Evolutionary conservation across 1,139 yeast species (phyloP), one percentile per base, ranked within the genome.

Genomic region (Suhomyces wounanorum): DNA sequence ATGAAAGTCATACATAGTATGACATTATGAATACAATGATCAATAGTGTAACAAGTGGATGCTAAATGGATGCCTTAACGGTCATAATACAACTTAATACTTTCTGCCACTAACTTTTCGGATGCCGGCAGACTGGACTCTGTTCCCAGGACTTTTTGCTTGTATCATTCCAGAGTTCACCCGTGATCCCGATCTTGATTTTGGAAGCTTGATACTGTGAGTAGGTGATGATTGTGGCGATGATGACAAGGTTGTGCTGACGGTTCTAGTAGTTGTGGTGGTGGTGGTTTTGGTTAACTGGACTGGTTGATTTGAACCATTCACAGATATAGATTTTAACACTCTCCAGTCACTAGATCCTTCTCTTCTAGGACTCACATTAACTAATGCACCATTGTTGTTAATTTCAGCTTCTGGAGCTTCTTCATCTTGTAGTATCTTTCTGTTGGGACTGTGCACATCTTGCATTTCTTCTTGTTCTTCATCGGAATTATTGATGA

Each of bases 261-360:
- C 72, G 1, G 81, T 77, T 44, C 81, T 66, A 9, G 82, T 78
- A 36, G 79, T 77, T 2, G 81, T 78, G 1, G 81, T 75, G 1
- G 81, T 75, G 3, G 78, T 70, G 1, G 81, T 77, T 56, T 75
- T 79, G n/a, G 79, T 75, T 50, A 75, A 66, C 53, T 72, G 77
- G 33, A 72, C 68, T 8, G 76, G 77, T 53, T 73, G 72, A 50
- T 61, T 65, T 40, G 59, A 51, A 49, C 63, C 63, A 55, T 72
- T 74, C 21, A 71, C 72, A 2, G 80, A 75, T 33, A 76, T 72
- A 5, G 80, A 69, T 39, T 81, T 62, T 52, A 77, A 67, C 6
- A 72, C 75, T 54, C 72, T 68, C 79, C 79, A 73, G 49, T 74
- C 77, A 33, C 58, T 54, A 17, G 64, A 57, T 14, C 48, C 50